phyloP scores from a whole-genome alignment of 371 early-diverging fungal genomes.

The Lichtheimia ramosa region DNA sequence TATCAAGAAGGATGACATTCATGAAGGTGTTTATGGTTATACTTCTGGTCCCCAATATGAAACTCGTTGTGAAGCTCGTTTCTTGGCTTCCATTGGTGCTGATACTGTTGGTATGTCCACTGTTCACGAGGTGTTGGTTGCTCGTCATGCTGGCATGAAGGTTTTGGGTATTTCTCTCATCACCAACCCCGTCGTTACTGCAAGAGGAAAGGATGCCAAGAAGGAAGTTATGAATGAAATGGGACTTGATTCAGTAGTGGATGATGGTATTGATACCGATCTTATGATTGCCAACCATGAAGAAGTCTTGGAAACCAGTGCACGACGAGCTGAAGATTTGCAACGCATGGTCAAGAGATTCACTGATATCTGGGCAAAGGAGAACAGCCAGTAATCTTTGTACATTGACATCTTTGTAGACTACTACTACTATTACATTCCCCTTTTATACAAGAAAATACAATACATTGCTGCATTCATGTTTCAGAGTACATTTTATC shows the following conservation, averaged over 20 bases:
- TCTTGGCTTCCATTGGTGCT: conserved; percentile 72
- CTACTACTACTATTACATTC: too few relatives aligned
- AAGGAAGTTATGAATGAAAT: conserved; percentile 53
- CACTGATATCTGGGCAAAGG: conserved; percentile 45
- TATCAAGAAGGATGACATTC: conserved; percentile 52
- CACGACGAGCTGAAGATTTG: conserved; percentile 73
- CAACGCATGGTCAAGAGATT: conserved; percentile 72
- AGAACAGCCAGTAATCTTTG: neutral
- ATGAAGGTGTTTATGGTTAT: conserved; percentile 86
- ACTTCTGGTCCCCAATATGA: conserved; percentile 93
- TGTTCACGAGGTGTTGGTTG: conserved; percentile 93
- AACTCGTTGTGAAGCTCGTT: conserved; percentile 87
- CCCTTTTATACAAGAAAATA: too few relatives aligned
- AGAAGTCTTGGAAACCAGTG: conserved; percentile 84
- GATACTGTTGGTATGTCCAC: conserved; percentile 97
- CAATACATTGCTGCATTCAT: too few relatives aligned
- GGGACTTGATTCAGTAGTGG: conserved; percentile 38
- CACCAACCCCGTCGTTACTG: conserved; percentile 79
- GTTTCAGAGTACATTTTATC: too few relatives aligned
- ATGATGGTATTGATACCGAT: conserved; percentile 46
- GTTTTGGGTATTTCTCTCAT: conserved; percentile 86
- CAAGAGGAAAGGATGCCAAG: conserved; percentile 67
- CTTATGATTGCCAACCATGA: conserved; percentile 78
- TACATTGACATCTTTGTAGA: too few relatives aligned
- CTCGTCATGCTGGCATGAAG: conserved; percentile 87